phyloP scores from a whole-genome alignment of 345 rosid species.

The Brassica napus region Da-Ae NC_063445.1:22603501-22604000 shows the following conservation, averaged over 20 bases:
- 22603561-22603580: slow-evolving; percentile 70
- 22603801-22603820: slow-evolving; percentile 91
- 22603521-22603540: slow-evolving; percentile 59
- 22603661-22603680: neutral
- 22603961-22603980: slow-evolving; percentile 65
- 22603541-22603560: slow-evolving; percentile 77
- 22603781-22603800: slow-evolving; percentile 80
- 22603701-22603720: neutral
- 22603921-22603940: slow-evolving; percentile 50
- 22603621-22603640: slow-evolving; percentile 73
- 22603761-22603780: slow-evolving; percentile 73
- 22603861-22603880: neutral
- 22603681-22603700: neutral
- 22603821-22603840: slow-evolving; percentile 75
- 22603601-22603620: slow-evolving; percentile 61
- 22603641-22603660: slow-evolving; percentile 64
- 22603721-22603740: slow-evolving; percentile 85
- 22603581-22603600: slow-evolving; percentile 69
- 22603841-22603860: slow-evolving; percentile 75
- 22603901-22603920: neutral
- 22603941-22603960: slow-evolving; percentile 69
- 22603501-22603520: slow-evolving; percentile 68
- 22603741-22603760: slow-evolving; percentile 98
- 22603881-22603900: neutral
- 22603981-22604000: slow-evolving; percentile 54